Evolutionary conservation across 768 basidiomycete genomes (phyloP), one percentile per base, ranked within the genome.

Genomic region (Cystofilobasidium ferigula): DNA sequence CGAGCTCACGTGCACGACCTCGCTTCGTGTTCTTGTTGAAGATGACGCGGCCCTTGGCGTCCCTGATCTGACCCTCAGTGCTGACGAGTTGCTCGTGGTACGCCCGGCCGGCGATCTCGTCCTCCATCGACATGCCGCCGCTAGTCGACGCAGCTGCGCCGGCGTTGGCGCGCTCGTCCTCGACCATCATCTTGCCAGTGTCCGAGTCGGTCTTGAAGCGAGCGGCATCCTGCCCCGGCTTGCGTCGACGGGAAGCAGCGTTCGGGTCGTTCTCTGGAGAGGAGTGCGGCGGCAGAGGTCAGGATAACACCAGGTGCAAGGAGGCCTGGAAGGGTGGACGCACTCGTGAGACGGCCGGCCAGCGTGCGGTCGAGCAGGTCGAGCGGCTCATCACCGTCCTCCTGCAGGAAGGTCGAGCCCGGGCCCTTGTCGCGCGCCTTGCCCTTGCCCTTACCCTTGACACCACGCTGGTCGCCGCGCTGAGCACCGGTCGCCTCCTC

Each of bases 1-100:
- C 76, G 67, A 80, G 81, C 65, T 84, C 82, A 60, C 84, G 85
- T 58, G 87, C 82, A 67, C 91, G 78, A 65, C 91, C 84, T 76
- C 94, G 92, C 77, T 93, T 98, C 42, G 91, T 97, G 72, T 94
- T 86, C 75, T 95, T 97, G 79, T 95, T 89, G 78, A 98, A 97
- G 76, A 90, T 93, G 74, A 98, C 77, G 62, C 83, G 84, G 7
- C 95, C 95, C 69, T 83, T 84, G 1, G 84, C 79, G 28, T 89
- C 88, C 34, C 93, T 84, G 3, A 82, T 86, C 78, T 91, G 91
- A 26, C 93, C 94, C 75, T 97, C 94, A 28, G 84, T 85, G 8
- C 89, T 91, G 12, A 85, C 85, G 64, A 94, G 73, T 57, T 80
- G 83, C 76, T 95, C 89, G 67, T 81, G 83, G 76, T 95, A 98